Conservation (phyloP, 257 asterid species). For the Ballota nigra region DNA sequence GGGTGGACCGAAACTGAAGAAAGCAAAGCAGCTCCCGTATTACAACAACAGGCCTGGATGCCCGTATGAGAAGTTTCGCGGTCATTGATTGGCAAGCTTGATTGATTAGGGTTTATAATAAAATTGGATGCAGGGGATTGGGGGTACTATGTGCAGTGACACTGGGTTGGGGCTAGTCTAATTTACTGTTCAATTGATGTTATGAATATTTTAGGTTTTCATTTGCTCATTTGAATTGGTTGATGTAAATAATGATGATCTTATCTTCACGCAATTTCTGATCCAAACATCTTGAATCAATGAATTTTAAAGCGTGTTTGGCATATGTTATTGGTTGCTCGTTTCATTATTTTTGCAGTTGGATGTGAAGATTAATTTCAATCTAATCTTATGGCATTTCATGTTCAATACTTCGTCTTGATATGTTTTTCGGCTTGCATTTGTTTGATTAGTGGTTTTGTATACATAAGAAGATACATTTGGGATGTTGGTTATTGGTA, state of each 20-base stretch:
- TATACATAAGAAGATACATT: not conserved
- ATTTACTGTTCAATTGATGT: slow-evolving; percentile 22
- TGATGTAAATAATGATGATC: slow-evolving; percentile 22
- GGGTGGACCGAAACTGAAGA: slow-evolving; percentile 41
- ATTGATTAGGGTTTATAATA: slow-evolving; percentile 28
- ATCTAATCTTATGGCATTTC: not conserved
- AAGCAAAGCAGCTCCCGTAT: slow-evolving; percentile 50
- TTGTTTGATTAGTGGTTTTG: not conserved
- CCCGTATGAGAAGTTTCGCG: slow-evolving; percentile 47
- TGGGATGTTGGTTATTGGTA: slow-evolving; percentile 13
- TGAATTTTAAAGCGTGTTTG: not conserved
- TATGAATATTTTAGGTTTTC: slow-evolving; percentile 21
- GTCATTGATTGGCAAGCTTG: slow-evolving; percentile 40
- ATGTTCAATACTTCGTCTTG: not conserved
- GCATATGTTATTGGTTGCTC: not conserved
- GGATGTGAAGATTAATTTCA: not conserved
- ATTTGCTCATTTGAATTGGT: slow-evolving; percentile 23
- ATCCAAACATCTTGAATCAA: slow-evolving; percentile 19
- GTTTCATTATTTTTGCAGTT: not conserved
- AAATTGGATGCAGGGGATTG: not conserved
- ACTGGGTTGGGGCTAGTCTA: slow-evolving; percentile 15
- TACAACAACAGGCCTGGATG: slow-evolving; percentile 58
- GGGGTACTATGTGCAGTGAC: slow-evolving; percentile 15
- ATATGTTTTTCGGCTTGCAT: not conserved
- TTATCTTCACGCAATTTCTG: slow-evolving; percentile 27